Percentiles rank a stretch among this genome's conserved stretches.
These are phyloP conservation scores for Eurotiales sp. DNA, from an alignment of 2,329 filamentous ascomycete genomes.

Conservation along the genomic window DNA sequence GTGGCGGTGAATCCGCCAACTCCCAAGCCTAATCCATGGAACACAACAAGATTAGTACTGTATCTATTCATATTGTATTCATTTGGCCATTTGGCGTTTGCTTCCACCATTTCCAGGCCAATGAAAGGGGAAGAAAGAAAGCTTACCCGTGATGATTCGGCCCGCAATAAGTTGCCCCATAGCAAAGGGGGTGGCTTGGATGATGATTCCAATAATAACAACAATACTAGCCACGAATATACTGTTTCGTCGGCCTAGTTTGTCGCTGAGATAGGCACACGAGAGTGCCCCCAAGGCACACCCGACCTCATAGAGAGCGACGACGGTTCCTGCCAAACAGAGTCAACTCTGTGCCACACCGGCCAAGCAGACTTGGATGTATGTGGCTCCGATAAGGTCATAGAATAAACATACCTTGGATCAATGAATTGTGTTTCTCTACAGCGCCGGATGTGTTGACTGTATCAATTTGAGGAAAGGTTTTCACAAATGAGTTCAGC, in stretches of 20 bases:
- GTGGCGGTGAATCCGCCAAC: conserved; percentile 24
- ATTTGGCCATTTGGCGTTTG: too few relatives aligned
- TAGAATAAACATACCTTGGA: conserved; percentile 29
- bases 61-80: too few relatives aligned
- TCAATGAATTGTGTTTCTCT: conserved; percentile 24
- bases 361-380: too few relatives aligned
- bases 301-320: conserved; percentile 25
- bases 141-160: conserved; percentile 40
- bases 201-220: conserved; percentile 41
- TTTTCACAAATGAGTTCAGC: conserved; percentile 56
- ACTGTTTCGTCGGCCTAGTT: conserved; percentile 39
- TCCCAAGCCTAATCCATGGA: conserved; percentile 18
- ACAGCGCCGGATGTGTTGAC: conserved; percentile 24
- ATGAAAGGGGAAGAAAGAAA: not conserved
- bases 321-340: conserved; percentile 27
- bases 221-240: conserved; percentile 41
- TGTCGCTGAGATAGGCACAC: conserved; percentile 39
- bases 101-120: too few relatives aligned
- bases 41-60: conserved; percentile 2
- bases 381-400: too few relatives aligned
- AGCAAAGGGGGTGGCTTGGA: conserved; percentile 40
- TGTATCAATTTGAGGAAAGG: conserved; percentile 55
- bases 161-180: conserved; percentile 46
- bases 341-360: not conserved
- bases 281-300: conserved; percentile 40